phyloP scores from a whole-genome alignment of 106 monocot genomes.

The Dendrobium chrysotoxum region DNA sequence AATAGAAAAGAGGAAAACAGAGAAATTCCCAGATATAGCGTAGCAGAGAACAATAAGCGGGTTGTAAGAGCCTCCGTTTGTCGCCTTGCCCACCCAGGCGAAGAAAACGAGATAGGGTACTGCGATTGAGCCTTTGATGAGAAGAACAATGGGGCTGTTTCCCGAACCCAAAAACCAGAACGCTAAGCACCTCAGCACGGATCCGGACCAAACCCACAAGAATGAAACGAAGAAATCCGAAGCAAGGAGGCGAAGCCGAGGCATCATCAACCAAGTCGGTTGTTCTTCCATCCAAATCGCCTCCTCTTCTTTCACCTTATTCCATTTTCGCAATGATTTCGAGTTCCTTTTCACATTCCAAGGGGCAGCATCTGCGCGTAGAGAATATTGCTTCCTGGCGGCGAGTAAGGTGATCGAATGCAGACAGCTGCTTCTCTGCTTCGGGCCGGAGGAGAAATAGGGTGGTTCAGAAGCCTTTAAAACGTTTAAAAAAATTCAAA shows the following conservation, averaged over 20 bases:
- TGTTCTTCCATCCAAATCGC: neutral
- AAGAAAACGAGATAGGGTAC: slow-evolving; percentile 30
- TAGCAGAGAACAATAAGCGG: slow-evolving; percentile 41
- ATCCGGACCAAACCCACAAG: slow-evolving; percentile 54
- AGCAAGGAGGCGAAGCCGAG: slow-evolving; percentile 13
- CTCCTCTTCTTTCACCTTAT: neutral
- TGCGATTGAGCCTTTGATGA: slow-evolving; percentile 22
- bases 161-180: slow-evolving; percentile 22
- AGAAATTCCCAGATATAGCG: slow-evolving; percentile 21
- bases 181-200: slow-evolving; percentile 25
- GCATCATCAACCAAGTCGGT: neutral
- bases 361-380: neutral
- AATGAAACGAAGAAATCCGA: slow-evolving; percentile 44
- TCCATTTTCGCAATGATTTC: neutral
- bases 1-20: slow-evolving; percentile 22
- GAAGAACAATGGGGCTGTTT: slow-evolving; percentile 4
- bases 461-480: too few relatives aligned
- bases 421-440: neutral
- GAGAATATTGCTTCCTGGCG: neutral
- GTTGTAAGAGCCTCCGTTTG: slow-evolving; percentile 33
- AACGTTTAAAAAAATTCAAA: too few relatives aligned
- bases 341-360: neutral
- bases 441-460: neutral
- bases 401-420: neutral
- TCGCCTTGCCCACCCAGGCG: slow-evolving; percentile 19